Evolutionary conservation across 352 stramenopile species (phyloP).

Genomic region (Pythium utonaiense): DNA sequence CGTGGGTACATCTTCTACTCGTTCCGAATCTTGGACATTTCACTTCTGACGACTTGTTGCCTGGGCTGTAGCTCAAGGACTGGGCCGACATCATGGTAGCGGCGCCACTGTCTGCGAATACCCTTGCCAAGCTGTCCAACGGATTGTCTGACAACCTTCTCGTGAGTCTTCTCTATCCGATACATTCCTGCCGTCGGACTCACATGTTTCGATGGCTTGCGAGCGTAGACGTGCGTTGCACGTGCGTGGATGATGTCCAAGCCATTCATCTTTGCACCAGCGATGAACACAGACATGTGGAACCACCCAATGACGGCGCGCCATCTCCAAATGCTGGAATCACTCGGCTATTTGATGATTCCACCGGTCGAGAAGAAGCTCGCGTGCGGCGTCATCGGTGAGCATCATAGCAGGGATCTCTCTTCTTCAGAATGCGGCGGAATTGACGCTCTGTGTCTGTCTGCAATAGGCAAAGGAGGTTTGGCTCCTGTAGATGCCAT

Average conservation of each 20-base stretch:
- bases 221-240: slow-evolving; percentile 78
- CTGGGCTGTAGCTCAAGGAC: slow-evolving; percentile 81
- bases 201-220: background rate
- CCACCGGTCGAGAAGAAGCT: slow-evolving; percentile 90
- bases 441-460: too few relatives aligned
- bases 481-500: slow-evolving; percentile 21
- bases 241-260: slow-evolving; percentile 93
- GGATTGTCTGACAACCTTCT: slow-evolving; percentile 95
- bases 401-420: background rate
- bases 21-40: background rate
- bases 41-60: background rate
- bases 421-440: too few relatives aligned
- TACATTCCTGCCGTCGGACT: background rate
- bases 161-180: slow-evolving; percentile 25
- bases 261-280: slow-evolving; percentile 91
- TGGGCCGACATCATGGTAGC: slow-evolving; percentile 93
- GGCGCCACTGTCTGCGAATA: slow-evolving; percentile 89
- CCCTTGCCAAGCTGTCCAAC: slow-evolving; percentile 88
- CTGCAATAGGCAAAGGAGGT: slow-evolving; percentile 19
- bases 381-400: slow-evolving; percentile 93
- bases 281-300: slow-evolving; percentile 99
- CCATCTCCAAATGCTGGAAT: slow-evolving; percentile 59
- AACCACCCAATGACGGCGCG: slow-evolving; percentile 90
- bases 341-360: slow-evolving; percentile 80
- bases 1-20: slow-evolving; percentile 30